Percentiles rank a stretch among this genome's conserved stretches.
Conservation (phyloP, 805 yeast species). For the Peterozyma xylosa region DNA sequence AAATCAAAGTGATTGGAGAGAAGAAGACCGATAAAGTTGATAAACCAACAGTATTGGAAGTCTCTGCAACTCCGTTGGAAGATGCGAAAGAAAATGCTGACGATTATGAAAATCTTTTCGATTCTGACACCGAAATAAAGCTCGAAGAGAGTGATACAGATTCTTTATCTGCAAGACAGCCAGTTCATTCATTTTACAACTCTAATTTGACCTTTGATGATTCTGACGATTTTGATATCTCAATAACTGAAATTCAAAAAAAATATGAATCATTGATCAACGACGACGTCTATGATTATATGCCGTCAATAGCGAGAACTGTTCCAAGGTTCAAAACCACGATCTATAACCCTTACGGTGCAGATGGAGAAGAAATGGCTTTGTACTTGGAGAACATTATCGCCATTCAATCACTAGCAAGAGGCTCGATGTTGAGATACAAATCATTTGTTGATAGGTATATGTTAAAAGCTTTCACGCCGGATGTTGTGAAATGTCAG, state of each 20-base stretch:
- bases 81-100: neutral
- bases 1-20: too few species aligned
- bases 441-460: constrained; percentile 54
- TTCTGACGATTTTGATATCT: neutral
- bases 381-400: constrained; percentile 22
- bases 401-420: constrained; percentile 58
- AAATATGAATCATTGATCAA: constrained; percentile 16
- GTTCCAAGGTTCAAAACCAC: neutral
- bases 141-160: constrained; percentile 1
- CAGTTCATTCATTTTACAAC: constrained; percentile 8
- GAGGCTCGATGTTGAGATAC: constrained; percentile 66
- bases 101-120: constrained; percentile 2
- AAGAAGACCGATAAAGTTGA: neutral
- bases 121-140: constrained; percentile 5
- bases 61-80: neutral
- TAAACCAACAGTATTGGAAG: neutral
- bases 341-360: neutral
- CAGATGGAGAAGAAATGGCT: constrained; percentile 4
- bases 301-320: neutral
- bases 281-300: neutral
- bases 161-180: neutral
- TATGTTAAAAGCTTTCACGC: constrained; percentile 49
- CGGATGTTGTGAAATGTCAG: constrained; percentile 41
- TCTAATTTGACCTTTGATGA: neutral
- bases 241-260: constrained; percentile 19